Percentiles rank a stretch among this genome's conserved stretches.
Evolutionary conservation across 352 stramenopile species (phyloP).

Genomic region (Pythium apleroticum): DNA sequence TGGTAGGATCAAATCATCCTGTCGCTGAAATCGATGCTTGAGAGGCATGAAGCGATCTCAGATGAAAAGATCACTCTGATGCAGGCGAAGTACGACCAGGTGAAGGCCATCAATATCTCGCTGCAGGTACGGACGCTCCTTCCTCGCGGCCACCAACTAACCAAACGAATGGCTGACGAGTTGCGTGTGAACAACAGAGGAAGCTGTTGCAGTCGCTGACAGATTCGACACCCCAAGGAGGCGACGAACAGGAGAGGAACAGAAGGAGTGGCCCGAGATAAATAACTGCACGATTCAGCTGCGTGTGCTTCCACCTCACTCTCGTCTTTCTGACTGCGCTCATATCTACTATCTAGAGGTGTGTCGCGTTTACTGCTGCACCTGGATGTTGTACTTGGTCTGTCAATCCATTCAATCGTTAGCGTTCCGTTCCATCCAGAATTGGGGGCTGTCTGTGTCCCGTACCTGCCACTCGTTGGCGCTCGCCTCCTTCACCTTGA

Average conservation of each 20-base stretch:
- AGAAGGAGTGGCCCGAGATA: slow-evolving; percentile 1
- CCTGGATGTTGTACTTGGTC: slow-evolving; percentile 86
- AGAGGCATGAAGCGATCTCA: slow-evolving; percentile 64
- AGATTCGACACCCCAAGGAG: slow-evolving; percentile 20
- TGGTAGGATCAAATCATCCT: slow-evolving; percentile 64
- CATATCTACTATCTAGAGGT: slow-evolving; percentile 7
- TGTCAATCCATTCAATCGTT: slow-evolving; percentile 24
- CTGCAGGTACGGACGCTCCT: slow-evolving; percentile 46
- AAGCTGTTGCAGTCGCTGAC: slow-evolving; percentile 54
- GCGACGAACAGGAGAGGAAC: slow-evolving; percentile 6
- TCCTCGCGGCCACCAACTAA: too few relatives aligned
- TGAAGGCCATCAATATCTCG: slow-evolving; percentile 78
- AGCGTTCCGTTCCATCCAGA: neutral
- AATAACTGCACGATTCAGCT: slow-evolving; percentile 12
- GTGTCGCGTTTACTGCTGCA: slow-evolving; percentile 49
- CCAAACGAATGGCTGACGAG: neutral
- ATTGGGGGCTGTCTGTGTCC: neutral
- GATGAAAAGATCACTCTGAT: slow-evolving; percentile 72
- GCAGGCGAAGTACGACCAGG: slow-evolving; percentile 74
- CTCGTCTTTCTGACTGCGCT: neutral
- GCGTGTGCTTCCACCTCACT: slow-evolving; percentile 4
- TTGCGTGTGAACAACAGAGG: slow-evolving; percentile 33
- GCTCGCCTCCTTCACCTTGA: slow-evolving; percentile 82
- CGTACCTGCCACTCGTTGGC: slow-evolving; percentile 82
- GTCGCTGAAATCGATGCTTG: slow-evolving; percentile 61